phyloP scores from a whole-genome alignment of 2,329 filamentous ascomycete genomes.

The Claviceps sp. region DNA sequence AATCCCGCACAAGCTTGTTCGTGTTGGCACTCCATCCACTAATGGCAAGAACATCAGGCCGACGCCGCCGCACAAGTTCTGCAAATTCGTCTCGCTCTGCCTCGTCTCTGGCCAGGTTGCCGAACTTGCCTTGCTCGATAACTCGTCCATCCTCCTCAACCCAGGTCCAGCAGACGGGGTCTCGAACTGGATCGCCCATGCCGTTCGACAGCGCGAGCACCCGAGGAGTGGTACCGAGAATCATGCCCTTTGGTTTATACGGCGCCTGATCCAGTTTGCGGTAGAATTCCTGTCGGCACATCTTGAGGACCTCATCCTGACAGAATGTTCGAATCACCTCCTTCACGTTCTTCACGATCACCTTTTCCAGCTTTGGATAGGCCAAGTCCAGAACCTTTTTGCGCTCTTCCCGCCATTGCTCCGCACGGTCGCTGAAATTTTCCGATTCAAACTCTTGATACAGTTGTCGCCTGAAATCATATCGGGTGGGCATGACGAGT shows the following conservation, averaged over 20 bases:
- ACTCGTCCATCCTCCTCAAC: slow-evolving; percentile 87
- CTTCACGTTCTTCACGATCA: slow-evolving; percentile 86
- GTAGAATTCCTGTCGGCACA: slow-evolving; percentile 78
- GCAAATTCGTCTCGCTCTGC: slow-evolving; percentile 56
- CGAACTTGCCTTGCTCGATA: slow-evolving; percentile 76
- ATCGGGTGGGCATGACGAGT: slow-evolving; percentile 62
- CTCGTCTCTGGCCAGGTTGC: slow-evolving; percentile 61
- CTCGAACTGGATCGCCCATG: slow-evolving; percentile 56
- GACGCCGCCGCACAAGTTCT: slow-evolving; percentile 64
- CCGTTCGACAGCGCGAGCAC: slow-evolving; percentile 83
- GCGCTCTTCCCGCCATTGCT: slow-evolving; percentile 86
- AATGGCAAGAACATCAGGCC: slow-evolving; percentile 81
- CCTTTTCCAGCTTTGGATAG: slow-evolving; percentile 64
- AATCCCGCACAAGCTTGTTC: slow-evolving; percentile 65
- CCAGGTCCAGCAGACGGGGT: slow-evolving; percentile 82
- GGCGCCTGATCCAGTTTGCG: slow-evolving; percentile 89
- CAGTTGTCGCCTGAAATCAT: slow-evolving; percentile 62
- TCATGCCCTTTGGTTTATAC: slow-evolving; percentile 87
- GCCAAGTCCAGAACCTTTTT: slow-evolving; percentile 73
- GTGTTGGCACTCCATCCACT: slow-evolving; percentile 83
- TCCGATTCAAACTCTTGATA: slow-evolving; percentile 82
- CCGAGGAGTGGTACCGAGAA: slow-evolving; percentile 74
- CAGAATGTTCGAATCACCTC: slow-evolving; percentile 88
- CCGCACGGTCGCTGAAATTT: slow-evolving; percentile 86
- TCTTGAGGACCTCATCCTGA: slow-evolving; percentile 79